A percentile compares a stretch with the other conserved stretches of the same genome.
Evolutionary conservation across 1,139 yeast genomes (phyloP).

Genomic region (Yueomyces sp.): DNA sequence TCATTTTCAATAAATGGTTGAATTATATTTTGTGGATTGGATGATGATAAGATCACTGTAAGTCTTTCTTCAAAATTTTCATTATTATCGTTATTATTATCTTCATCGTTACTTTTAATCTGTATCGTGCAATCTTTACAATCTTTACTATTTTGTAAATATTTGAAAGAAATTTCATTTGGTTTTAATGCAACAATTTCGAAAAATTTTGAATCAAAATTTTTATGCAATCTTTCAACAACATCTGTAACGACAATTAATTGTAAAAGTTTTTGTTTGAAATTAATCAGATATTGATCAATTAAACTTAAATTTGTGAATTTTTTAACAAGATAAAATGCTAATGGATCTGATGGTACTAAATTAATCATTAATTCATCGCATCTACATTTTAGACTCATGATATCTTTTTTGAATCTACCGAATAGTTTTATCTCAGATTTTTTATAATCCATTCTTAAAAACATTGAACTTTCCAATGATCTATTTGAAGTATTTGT

Average conservation of each 20-base stretch:
- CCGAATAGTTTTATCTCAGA: conserved; percentile 22
- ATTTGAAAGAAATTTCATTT: conserved; percentile 24
- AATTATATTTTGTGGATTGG: conserved; percentile 24
- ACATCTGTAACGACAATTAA: conserved; percentile 23
- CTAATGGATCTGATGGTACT: conserved; percentile 15
- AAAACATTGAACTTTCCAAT: conserved; percentile 21
- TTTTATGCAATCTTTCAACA: conserved; percentile 22
- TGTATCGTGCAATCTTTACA: conserved; percentile 21
- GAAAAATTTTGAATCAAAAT: conserved; percentile 21
- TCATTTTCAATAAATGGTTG: conserved; percentile 21
- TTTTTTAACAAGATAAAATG: conserved; percentile 19
- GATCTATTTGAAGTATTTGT: conserved; percentile 16
- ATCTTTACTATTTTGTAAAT: conserved; percentile 15
- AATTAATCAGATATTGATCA: conserved; percentile 18
- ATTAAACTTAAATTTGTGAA: conserved; percentile 19
- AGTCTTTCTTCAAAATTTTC: conserved; percentile 19
- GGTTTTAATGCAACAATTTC: conserved; percentile 21
- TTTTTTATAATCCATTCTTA: conserved; percentile 20
- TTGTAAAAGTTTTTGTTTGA: conserved; percentile 23
- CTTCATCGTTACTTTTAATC: conserved; percentile 11
- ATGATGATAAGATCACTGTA: conserved; percentile 19
- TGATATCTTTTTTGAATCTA: conserved; percentile 20
- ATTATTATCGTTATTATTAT: neutral
- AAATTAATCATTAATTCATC: conserved; percentile 20
- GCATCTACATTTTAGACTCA: conserved; percentile 21